Conservation (phyloP, 2,329 filamentous ascomycete genomes). For the Nothomitra cinnamomea region DNA sequence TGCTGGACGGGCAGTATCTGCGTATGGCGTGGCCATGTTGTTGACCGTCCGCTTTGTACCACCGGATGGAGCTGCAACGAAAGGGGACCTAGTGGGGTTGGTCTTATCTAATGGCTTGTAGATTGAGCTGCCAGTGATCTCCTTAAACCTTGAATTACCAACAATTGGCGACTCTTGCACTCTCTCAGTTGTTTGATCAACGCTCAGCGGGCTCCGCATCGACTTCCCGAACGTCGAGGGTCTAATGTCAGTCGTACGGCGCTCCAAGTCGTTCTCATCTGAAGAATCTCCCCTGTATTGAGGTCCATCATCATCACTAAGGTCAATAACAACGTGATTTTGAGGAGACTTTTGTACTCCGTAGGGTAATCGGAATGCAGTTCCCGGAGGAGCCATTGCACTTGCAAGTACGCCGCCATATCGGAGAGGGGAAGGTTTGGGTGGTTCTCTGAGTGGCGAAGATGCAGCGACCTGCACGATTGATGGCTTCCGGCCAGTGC, state of each 20-base stretch:
- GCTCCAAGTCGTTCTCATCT: slow-evolving; percentile 37
- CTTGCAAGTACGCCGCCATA: slow-evolving; percentile 31
- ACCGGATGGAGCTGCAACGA: neutral
- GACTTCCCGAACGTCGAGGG: slow-evolving; percentile 37
- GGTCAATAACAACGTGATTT: slow-evolving; percentile 27
- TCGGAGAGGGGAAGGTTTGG: slow-evolving; percentile 24
- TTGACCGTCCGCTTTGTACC: slow-evolving; percentile 24
- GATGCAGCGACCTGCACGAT: slow-evolving; percentile 75
- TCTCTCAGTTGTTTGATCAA: slow-evolving; percentile 5
- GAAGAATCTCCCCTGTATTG: slow-evolving; percentile 45
- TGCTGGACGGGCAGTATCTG: slow-evolving; percentile 18
- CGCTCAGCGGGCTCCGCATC: neutral
- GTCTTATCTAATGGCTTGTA: slow-evolving; percentile 21
- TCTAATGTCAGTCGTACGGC: slow-evolving; percentile 37
- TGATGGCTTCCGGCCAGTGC: slow-evolving; percentile 16
- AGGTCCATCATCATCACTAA: slow-evolving; percentile 37
- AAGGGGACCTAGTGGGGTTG: neutral
- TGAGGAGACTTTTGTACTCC: slow-evolving; percentile 22
- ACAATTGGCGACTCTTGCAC: slow-evolving; percentile 12
- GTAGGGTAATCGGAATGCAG: slow-evolving; percentile 41
- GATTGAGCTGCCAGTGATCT: slow-evolving; percentile 26
- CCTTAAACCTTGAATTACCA: slow-evolving; percentile 22
- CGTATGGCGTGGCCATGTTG: slow-evolving; percentile 27
- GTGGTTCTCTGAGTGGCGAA: slow-evolving; percentile 46
- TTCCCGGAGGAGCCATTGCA: slow-evolving; percentile 60